A percentile compares a stretch with the other conserved stretches of the same genome.
These are phyloP conservation scores for Datura wrightii DNA, from an alignment of 257 asterid species.

Conservation along the genomic window DNA sequence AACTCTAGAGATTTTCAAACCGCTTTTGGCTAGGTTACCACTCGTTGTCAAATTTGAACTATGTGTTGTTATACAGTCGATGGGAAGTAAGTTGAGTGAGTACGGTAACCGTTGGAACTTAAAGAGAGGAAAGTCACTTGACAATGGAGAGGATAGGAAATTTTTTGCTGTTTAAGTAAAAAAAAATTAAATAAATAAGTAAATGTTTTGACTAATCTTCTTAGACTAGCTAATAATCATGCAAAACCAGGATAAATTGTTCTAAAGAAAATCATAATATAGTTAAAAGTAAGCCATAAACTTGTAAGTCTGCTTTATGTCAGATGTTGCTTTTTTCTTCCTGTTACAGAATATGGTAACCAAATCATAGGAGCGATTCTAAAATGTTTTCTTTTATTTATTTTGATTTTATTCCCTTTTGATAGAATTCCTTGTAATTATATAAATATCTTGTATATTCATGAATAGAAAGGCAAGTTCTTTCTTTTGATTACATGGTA, in stretches of 20 bases:
- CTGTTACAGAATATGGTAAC: background rate
- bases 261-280: background rate
- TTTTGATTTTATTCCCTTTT: background rate
- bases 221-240: background rate
- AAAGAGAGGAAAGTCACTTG: slow-evolving; percentile 12
- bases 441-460: too few species aligned
- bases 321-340: background rate
- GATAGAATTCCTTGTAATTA: background rate
- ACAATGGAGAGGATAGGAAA: background rate
- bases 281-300: background rate
- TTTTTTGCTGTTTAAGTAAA: background rate
- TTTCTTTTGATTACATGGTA: too few species aligned
- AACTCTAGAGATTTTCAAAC: background rate
- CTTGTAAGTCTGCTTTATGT: slow-evolving; percentile 5
- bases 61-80: background rate
- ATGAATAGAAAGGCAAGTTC: too few species aligned
- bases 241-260: slow-evolving; percentile 15
- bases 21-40: background rate
- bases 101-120: background rate
- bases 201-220: background rate
- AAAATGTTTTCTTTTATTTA: background rate
- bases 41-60: background rate
- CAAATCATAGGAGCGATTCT: background rate
- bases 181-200: background rate
- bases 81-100: background rate